Conservation (phyloP, 306 rosid genomes). For the Echinosophora koreensis region DNA sequence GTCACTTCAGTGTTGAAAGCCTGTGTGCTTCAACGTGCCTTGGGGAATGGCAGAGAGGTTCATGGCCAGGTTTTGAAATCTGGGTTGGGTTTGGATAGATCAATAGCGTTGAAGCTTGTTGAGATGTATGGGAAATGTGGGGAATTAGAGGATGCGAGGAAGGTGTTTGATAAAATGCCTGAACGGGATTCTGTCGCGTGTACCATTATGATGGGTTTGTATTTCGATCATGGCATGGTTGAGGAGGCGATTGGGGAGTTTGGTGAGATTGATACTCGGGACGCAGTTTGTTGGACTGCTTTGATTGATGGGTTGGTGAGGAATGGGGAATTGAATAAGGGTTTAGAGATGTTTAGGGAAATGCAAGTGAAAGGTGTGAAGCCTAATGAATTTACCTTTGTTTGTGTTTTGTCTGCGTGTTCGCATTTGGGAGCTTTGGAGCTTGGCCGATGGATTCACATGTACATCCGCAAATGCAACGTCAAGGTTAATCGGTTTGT, state of each 20-base stretch:
- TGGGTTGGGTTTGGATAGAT: slow-evolving; percentile 53
- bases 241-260: slow-evolving; percentile 53
- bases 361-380: slow-evolving; percentile 45
- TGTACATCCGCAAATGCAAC: slow-evolving; percentile 37
- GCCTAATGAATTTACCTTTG: slow-evolving; percentile 50
- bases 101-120: slow-evolving; percentile 51
- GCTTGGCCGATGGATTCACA: slow-evolving; percentile 47
- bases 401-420: slow-evolving; percentile 52
- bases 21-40: slow-evolving; percentile 46
- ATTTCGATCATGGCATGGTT: slow-evolving; percentile 45
- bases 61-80: slow-evolving; percentile 55
- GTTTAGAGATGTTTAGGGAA: slow-evolving; percentile 46
- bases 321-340: slow-evolving; percentile 46
- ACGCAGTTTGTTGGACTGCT: slow-evolving; percentile 48
- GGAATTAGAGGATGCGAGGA: slow-evolving; percentile 46
- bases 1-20: slow-evolving; percentile 57
- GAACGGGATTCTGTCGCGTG: slow-evolving; percentile 53
- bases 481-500: slow-evolving; percentile 51
- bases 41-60: slow-evolving; percentile 44
- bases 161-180: slow-evolving; percentile 54
- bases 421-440: slow-evolving; percentile 59
- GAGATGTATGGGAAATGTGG: slow-evolving; percentile 53
- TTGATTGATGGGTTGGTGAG: slow-evolving; percentile 48
- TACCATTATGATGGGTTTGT: slow-evolving; percentile 49
- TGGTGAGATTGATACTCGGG: neutral